Evolutionary conservation across 768 basidiomycete genomes (phyloP), one percentile per base, ranked within the genome.

Genomic region (Omphalotus guepiniiformis): DNA sequence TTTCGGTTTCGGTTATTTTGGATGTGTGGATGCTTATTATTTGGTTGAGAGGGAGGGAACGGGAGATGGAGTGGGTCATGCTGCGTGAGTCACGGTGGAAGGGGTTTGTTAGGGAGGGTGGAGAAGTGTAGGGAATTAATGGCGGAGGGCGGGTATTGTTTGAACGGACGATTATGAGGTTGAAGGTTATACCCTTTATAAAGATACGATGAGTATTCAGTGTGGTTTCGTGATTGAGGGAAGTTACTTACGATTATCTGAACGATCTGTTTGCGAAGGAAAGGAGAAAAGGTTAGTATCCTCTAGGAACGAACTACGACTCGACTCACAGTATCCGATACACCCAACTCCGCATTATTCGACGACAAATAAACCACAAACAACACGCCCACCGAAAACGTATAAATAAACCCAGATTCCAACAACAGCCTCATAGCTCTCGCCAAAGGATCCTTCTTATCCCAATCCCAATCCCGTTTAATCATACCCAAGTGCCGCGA

Each of bases 201-300:
- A 9, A 40, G 13, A n/a, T 23, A 15, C 21, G 32, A 27, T 4
- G 23, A 1, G 27, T 29, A 39, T 12, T 49, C 8, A 40, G 23
- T 32, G 22, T n/a, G 6, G 30, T 39, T 8, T 4, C 11, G 7
- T 21, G 11, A 12, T 13, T 1, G 42, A 46, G 30, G 11, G 25
- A 15, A n/a, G n/a, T n/a, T n/a, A 53, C 63, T 49, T 47, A 67
- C 69, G 51, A 73, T 71, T 26, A 73, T 71, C 53, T 72, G 72
- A 2, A 71, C 67, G 26, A 71, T 60, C 67, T 71, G n/a, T n/a
- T n/a, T n/a, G n/a, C n/a, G n/a, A n/a, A 45, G 6, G 26, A 26
- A 16, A 42, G 9, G 25, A 43, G 23, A 21, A 27, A 50, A 29
- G 6, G 40, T 23, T 19, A 12, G n/a, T 27, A 38, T 29, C 7